Percentiles rank a stretch among this genome's conserved stretches.
These are phyloP conservation scores for Auricularia heimuer DNA, from an alignment of 768 basidiomycete species.

Conservation along the genomic window DNA sequence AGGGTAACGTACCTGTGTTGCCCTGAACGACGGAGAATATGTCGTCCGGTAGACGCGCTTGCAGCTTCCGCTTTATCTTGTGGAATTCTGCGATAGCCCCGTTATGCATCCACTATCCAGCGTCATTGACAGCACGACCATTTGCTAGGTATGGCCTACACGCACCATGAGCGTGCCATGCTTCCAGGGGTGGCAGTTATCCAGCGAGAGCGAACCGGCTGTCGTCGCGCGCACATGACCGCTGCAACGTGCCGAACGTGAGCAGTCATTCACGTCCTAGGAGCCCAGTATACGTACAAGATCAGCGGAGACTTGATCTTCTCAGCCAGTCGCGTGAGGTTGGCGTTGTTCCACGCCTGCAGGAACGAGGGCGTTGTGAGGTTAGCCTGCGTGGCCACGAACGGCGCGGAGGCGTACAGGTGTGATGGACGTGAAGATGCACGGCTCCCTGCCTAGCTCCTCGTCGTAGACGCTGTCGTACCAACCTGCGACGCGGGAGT, in stretches of 20 bases:
- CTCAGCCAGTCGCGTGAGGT: slow-evolving; percentile 86
- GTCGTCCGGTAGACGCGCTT: slow-evolving; percentile 66
- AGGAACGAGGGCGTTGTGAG: background rate
- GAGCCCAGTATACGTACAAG: slow-evolving; percentile 47
- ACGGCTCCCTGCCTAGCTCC: slow-evolving; percentile 78
- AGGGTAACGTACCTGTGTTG: slow-evolving; percentile 60
- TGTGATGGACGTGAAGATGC: slow-evolving; percentile 92
- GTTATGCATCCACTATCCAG: slow-evolving; percentile 86
- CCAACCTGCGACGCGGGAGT: slow-evolving; percentile 52
- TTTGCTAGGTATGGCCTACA: slow-evolving; percentile 1
- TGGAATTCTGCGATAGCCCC: slow-evolving; percentile 84
- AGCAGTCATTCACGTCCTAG: slow-evolving; percentile 1
- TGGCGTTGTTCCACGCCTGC: slow-evolving; percentile 95
- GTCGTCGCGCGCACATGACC: slow-evolving; percentile 93
- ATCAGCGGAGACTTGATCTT: slow-evolving; percentile 95
- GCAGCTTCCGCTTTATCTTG: slow-evolving; percentile 71
- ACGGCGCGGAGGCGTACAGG: slow-evolving; percentile 46
- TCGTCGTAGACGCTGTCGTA: slow-evolving; percentile 81
- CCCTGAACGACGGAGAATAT: slow-evolving; percentile 83
- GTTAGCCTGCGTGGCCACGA: background rate
- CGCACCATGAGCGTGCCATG: slow-evolving; percentile 86
- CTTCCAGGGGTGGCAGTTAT: slow-evolving; percentile 93
- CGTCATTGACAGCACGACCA: background rate
- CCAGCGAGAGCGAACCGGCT: slow-evolving; percentile 79
- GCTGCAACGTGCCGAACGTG: slow-evolving; percentile 26